Percentiles rank a stretch among this genome's conserved stretches.
Conservation (phyloP, 2,329 filamentous ascomycete genomes). For the Dendrostoma leiphaemia region DNA sequence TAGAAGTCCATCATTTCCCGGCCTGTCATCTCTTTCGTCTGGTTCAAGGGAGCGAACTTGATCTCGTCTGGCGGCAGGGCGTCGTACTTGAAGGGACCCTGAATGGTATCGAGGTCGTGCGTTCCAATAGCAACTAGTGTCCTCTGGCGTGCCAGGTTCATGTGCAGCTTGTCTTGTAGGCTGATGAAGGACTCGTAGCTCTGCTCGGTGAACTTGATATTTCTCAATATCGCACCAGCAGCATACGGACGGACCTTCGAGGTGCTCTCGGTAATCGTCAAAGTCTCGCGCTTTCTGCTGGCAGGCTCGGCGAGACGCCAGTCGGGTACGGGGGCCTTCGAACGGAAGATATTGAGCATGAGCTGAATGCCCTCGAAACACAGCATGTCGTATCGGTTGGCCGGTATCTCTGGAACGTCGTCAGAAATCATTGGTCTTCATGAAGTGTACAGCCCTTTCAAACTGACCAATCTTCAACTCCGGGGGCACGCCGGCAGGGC, state of each 20-base stretch:
- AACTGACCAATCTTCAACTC: constrained; percentile 76
- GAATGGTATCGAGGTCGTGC: constrained; percentile 88
- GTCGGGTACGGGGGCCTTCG: constrained; percentile 71
- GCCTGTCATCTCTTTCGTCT: constrained; percentile 82
- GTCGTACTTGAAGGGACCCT: constrained; percentile 96
- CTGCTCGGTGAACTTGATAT: constrained; percentile 86
- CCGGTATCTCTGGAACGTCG: constrained; percentile 16
- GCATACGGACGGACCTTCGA: constrained; percentile 81
- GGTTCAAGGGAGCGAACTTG: constrained; percentile 86
- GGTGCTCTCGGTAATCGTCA: constrained; percentile 76
- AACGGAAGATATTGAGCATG: constrained; percentile 93
- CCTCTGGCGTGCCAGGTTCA: constrained; percentile 88
- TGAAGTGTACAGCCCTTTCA: background rate
- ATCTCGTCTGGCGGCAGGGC: constrained; percentile 89
- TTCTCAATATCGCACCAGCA: constrained; percentile 83
- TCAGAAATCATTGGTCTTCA: background rate
- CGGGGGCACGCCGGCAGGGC: constrained; percentile 78
- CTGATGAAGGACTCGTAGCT: constrained; percentile 97
- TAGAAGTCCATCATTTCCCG: constrained; percentile 93
- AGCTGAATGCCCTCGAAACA: constrained; percentile 96
- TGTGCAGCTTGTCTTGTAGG: constrained; percentile 96
- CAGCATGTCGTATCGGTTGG: constrained; percentile 92
- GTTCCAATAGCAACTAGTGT: constrained; percentile 97
- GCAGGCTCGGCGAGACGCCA: constrained; percentile 73
- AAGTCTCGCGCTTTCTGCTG: constrained; percentile 71